Evolutionary conservation across 2,329 filamentous ascomycete genomes (phyloP), one percentile per base, ranked within the genome.

Genomic region (Neonectria coccinea): DNA sequence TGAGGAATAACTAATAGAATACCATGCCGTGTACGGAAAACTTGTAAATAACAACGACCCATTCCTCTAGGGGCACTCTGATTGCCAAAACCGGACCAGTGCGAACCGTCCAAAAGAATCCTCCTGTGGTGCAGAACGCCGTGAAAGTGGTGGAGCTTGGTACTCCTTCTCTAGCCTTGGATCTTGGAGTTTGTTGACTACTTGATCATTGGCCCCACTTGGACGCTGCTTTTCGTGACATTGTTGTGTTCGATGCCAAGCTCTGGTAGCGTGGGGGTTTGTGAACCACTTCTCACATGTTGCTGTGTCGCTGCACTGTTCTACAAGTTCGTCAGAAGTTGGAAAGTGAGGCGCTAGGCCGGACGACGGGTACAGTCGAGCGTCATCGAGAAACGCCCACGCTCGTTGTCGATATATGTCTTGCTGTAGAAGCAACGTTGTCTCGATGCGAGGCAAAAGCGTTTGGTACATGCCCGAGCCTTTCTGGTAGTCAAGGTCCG

Each of bases 371-470:
- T 56, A 68, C 7, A 33, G 22, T 7, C 58, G 66, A 2, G 16
- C 11, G 2, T 65, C 27, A 3, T 69, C 61, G 12, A 70, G 62
- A 31, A 70, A 54, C 0, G 25, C 59, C 68, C 61, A 67, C 7
- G 66, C 68, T 14, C 68, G 44, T 39, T 70, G 68, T 4, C 20
- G 53, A 2, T 48, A 63, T 14, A 67, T 62, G 0, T 8, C 5
- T 12, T 5, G 31, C 16, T 48, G 52, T 18, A 56, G 10, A 10
- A 20, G 5, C 1, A 25, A 27, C 3, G 2, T 1, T 12, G 22
- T 2, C 62, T 55, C 2, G 51, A 54, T 8, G 7, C 22, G 39
- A 22, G 5, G 12, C 9, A 14, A 52, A 16, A 52, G 22, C 2
- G n/a, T 2, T 36, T 41, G 50, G 12, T 59, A 65, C 55, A 63